Evolutionary conservation across 106 monocot genomes (phyloP).

Genomic region (Agapanthus africanus): DNA sequence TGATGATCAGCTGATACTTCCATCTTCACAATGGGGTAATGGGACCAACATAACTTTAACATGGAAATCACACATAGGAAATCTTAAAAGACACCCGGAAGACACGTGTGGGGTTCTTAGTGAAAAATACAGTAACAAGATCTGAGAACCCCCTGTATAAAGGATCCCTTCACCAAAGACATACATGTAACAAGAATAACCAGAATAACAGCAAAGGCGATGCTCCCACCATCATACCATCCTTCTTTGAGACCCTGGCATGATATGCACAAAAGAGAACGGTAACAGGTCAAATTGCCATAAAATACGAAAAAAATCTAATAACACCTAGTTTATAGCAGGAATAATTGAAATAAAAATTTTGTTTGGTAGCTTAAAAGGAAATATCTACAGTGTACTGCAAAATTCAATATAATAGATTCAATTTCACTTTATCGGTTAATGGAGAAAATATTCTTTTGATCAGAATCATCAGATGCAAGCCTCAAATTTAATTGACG

Average conservation of each 20-base stretch:
- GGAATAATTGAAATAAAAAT: too few species aligned
- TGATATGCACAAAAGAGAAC: not conserved
- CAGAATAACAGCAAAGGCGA: constrained; percentile 82
- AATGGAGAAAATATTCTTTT: not conserved
- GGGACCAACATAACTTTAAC: not conserved
- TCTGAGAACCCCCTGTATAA: not conserved
- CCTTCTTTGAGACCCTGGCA: constrained; percentile 90
- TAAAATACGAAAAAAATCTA: not conserved
- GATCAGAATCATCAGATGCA: not conserved
- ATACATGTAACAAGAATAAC: constrained; percentile 91
- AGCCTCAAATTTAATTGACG: not conserved
- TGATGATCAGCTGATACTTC: not conserved
- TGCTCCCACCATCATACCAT: constrained; percentile 99
- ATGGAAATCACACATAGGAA: not conserved
- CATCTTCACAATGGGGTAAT: not conserved
- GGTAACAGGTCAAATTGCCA: not conserved
- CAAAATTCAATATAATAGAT: not conserved
- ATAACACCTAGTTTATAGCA: not conserved
- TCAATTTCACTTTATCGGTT: not conserved
- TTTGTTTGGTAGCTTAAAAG: too few species aligned
- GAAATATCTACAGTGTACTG: too few species aligned
- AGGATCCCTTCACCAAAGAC: not conserved
- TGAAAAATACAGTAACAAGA: not conserved
- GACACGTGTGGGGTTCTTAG: not conserved
- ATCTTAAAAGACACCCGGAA: not conserved